Evolutionary conservation across 2,329 filamentous ascomycete species (phyloP), one percentile per base, ranked within the genome.

Genomic region (Talaromyces sp.): DNA sequence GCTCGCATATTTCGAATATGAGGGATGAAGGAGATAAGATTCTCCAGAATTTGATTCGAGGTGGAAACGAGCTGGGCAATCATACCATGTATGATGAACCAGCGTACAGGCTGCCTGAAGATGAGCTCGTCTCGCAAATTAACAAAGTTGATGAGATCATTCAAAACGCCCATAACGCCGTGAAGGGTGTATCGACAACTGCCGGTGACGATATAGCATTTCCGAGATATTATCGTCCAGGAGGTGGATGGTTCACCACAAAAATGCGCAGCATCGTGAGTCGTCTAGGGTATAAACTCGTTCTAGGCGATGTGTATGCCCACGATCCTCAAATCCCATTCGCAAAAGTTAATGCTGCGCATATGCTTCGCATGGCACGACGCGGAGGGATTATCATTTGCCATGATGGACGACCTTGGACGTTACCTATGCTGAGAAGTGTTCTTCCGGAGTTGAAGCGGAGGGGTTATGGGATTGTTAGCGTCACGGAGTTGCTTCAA

Each of bases 81-180:
- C 93, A 97, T 77, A 93, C 91, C 10, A 93, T 95, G 91, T 86
- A 88, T 75, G 93, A 97, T 77, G 91, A 95, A 80, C 88, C 92
- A 0, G 89, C 89, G 10, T 83, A 85, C 53, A 81, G 81, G 0
- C 81, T 96, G 29, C 77, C 82, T 47, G 83, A 88, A 61, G 79
- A 79, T 0, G 83, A 85, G 67, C 84, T 97, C 1, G 78, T 82
- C 40, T 72, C 75, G 1, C 87, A 96, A 79, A 88, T 96, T 61
- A 73, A 77, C 13, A 70, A 82, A 11, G 91, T 96, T 17, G 87
- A 92, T 70, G 74, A 68, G 0, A 81, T 86, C 72, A 86, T 93
- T 60, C 77, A 82, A 8, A 70, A 75, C 0, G 87, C 88, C 1
- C 91, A 91, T 31, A 7, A 58, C 15, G 29, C 43, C 17, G 29